Evolutionary conservation across 768 basidiomycete species (phyloP).

Genomic region (Pleurotus sapidus): DNA sequence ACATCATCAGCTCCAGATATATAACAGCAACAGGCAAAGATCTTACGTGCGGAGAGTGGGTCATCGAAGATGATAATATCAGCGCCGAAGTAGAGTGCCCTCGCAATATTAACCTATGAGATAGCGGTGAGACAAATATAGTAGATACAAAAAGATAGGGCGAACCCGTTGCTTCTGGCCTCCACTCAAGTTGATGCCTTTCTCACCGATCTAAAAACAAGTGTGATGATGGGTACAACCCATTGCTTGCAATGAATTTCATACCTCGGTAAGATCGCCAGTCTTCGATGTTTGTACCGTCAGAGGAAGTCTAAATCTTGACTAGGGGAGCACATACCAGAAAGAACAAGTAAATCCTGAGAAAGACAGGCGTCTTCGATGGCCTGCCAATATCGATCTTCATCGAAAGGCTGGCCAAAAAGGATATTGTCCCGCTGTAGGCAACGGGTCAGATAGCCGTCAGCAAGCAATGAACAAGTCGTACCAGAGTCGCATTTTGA

Average conservation of each 20-base stretch:
- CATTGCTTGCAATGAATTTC: constrained; percentile 7
- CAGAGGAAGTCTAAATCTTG: no score
- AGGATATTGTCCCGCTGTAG: constrained; percentile 60
- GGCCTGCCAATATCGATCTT: constrained; percentile 63
- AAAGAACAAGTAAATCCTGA: constrained; percentile 59
- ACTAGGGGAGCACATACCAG: background rate
- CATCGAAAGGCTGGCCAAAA: constrained; percentile 64
- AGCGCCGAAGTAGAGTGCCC: constrained; percentile 64
- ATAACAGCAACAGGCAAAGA: background rate
- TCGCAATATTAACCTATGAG: constrained; percentile 60
- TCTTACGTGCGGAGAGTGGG: constrained; percentile 57
- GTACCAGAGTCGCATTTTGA: constrained; percentile 61
- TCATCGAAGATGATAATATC: constrained; percentile 64
- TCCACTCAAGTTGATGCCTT: constrained; percentile 64
- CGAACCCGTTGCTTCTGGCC: constrained; percentile 62
- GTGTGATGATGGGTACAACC: background rate
- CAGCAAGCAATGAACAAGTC: constrained; percentile 10
- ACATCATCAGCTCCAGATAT: background rate
- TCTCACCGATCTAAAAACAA: constrained; percentile 58
- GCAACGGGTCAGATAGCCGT: background rate
- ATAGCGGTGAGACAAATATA: background rate
- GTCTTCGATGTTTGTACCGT: constrained; percentile 32
- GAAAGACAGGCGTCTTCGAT: constrained; percentile 57
- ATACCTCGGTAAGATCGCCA: constrained; percentile 72
- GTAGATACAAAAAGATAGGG: background rate